Conservation (phyloP, 441 rosid species). For the Breynia disticha region DNA sequence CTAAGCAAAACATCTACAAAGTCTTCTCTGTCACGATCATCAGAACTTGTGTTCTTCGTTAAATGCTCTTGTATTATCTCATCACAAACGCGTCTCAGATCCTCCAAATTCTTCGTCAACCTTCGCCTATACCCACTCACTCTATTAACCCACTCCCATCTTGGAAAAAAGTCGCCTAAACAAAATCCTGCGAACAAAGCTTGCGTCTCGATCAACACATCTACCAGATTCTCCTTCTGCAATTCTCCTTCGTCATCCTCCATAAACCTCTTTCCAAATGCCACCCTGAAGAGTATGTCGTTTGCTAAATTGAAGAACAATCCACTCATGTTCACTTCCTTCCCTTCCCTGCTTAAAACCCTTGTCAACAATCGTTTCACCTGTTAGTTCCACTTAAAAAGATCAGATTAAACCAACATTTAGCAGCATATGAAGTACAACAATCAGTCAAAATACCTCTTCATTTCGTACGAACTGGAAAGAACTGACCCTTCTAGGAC, state of each 20-base stretch:
- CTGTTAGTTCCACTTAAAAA: no score
- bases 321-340: conserved; percentile 23
- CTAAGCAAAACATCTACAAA: conserved; percentile 26
- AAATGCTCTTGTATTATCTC: conserved; percentile 22
- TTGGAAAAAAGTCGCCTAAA: conserved; percentile 24
- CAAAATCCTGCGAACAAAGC: conserved; percentile 23
- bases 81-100: conserved; percentile 20
- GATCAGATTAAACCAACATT: no score
- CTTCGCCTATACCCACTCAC: conserved; percentile 18
- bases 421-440: no score
- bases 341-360: conserved; percentile 4
- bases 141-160: conserved; percentile 20
- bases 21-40: conserved; percentile 11
- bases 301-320: conserved; percentile 17
- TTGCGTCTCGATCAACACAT: conserved; percentile 21
- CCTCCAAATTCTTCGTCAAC: conserved; percentile 16
- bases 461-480: conserved; percentile 19
- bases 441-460: conserved; percentile 19
- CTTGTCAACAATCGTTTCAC: conserved; percentile 16
- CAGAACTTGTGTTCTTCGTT: conserved; percentile 2
- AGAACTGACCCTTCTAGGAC: conserved; percentile 19
- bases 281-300: conserved; percentile 19
- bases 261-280: conserved; percentile 22
- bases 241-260: conserved; percentile 6
- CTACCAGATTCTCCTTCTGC: conserved; percentile 6